These are phyloP conservation scores for Candida coquimbonensis DNA, from an alignment of 805 yeast genomes.

Conservation along the genomic window DNA sequence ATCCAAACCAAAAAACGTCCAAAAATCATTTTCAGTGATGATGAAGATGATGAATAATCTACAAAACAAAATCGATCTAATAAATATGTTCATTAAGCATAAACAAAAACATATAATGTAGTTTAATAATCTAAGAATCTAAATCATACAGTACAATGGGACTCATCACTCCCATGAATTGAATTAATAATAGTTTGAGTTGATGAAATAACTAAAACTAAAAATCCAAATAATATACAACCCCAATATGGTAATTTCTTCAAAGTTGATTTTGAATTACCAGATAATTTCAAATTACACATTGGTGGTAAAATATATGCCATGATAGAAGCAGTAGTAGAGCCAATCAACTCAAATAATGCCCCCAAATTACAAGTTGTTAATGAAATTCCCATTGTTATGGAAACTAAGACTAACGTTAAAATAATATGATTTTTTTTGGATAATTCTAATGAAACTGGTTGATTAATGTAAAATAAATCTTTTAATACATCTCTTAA, in stretches of 20 bases:
- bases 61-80: neutral
- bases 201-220: constrained; percentile 77
- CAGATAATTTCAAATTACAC: constrained; percentile 65
- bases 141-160: constrained; percentile 15
- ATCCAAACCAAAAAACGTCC: constrained; percentile 1
- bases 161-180: constrained; percentile 9
- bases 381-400: constrained; percentile 71
- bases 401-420: constrained; percentile 57
- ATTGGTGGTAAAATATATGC: constrained; percentile 89
- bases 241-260: constrained; percentile 51
- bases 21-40: constrained; percentile 9
- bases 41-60: constrained; percentile 9
- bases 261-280: constrained; percentile 29
- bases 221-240: constrained; percentile 65
- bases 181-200: constrained; percentile 53
- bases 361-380: constrained; percentile 86
- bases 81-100: too few species aligned
- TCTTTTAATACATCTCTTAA: constrained; percentile 82
- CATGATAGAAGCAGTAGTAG: constrained; percentile 86
- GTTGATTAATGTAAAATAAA: constrained; percentile 33
- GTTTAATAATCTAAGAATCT: neutral
- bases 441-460: constrained; percentile 35
- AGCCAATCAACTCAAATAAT: constrained; percentile 83
- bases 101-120: neutral
- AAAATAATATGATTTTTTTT: constrained; percentile 48